Base-by-base conservation (phyloP, 495 filamentous ascomycete species). In the Pyrenula massariospora region DNA sequence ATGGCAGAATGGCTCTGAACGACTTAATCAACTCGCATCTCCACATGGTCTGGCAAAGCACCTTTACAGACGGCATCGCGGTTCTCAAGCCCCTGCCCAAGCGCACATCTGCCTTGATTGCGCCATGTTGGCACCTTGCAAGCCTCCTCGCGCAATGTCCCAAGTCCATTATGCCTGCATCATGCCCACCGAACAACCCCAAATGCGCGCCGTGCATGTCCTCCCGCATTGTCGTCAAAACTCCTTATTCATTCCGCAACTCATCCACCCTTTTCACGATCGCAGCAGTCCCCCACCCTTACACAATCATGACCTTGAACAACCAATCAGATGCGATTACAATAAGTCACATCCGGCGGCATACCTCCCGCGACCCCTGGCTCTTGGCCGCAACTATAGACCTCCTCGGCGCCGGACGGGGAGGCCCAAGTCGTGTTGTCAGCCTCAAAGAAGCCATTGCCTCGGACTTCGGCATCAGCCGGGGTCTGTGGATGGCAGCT, bases 221-320 rank as follows among this genome's bases (percentile, higher is more conserved):
- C 20, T 52, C 50, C 19, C 50, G 50, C 10, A 24, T 20, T 52
- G 10, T 21, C n/a, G 77, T 90, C 59, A 73, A 69, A 31, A 85
- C 82, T 10, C 82, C 82, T 0, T 62, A 74, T 2, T 69, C 66
- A 15, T 86, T 84, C 66, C 71, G 71, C 42, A 87, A 89, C 63
- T 78, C 75, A 10, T 76, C 82, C 1, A 73, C 72, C 10, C 62
- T 83, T 12, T 96, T 89, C 72, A 88, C 85, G 19, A 88, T 97
- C 60, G 90, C 84, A 61, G 86, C 82, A 8, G 83, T 97, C 3
- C 92, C 93, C 0, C 93, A 98, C 62, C 93, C 93, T 0, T 95
- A 88, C 70, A 95, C 91, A 10, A 71, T 89, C 10, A 74, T 83
- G 51, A 78, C 80, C 19, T 72, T 98, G 2, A 72, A 78, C 24